Evolutionary conservation across 805 yeast species (phyloP).

Genomic region (Teunomyces tritomae): DNA sequence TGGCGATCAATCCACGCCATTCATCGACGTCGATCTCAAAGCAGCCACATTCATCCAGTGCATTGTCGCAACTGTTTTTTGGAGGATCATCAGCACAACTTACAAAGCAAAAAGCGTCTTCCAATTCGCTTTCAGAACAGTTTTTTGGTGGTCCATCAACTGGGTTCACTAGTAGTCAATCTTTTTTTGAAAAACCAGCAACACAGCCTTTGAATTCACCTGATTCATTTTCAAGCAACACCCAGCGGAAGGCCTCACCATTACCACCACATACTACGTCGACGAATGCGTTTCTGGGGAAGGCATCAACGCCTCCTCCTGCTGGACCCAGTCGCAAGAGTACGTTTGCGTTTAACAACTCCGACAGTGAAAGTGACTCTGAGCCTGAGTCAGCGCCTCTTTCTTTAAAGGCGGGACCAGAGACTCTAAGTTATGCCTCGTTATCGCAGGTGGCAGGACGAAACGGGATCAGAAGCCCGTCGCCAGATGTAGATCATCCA

Average conservation of each 20-base stretch:
- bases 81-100: constrained; percentile 18
- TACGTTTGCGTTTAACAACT: constrained; percentile 36
- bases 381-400: constrained; percentile 21
- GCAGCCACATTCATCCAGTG: constrained; percentile 40
- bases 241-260: constrained; percentile 37
- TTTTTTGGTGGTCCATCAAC: constrained; percentile 13
- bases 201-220: constrained; percentile 8
- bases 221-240: constrained; percentile 9
- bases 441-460: constrained; percentile 52
- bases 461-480: constrained; percentile 28
- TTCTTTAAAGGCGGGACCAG: not conserved
- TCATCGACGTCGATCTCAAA: constrained; percentile 37
- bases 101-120: constrained; percentile 9
- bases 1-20: constrained; percentile 32
- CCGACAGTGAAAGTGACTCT: constrained; percentile 24
- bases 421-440: constrained; percentile 40
- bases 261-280: constrained; percentile 43
- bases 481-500: constrained; percentile 3
- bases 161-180: not conserved
- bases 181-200: not conserved
- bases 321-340: constrained; percentile 7
- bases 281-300: constrained; percentile 40
- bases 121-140: constrained; percentile 18
- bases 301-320: constrained; percentile 19
- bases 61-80: constrained; percentile 39